Conservation (phyloP, 2,329 filamentous ascomycete genomes). For the Ophiobolus disseminans region DNA sequence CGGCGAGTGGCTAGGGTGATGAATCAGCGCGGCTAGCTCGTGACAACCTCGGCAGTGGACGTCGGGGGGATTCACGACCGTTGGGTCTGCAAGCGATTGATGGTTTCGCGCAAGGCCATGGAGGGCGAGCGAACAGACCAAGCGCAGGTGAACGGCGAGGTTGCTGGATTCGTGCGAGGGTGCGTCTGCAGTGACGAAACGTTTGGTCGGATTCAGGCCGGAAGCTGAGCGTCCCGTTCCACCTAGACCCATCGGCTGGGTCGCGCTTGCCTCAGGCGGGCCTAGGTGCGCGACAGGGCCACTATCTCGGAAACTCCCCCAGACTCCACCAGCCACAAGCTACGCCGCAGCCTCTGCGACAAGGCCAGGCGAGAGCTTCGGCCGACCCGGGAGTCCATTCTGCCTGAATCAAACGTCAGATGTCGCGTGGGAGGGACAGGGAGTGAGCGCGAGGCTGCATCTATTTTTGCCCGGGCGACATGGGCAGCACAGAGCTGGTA, state of each 20-base stretch:
- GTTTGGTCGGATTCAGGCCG: constrained; percentile 10
- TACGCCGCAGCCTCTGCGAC: constrained; percentile 17
- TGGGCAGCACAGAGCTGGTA: constrained; percentile 10
- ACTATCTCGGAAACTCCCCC: constrained; percentile 9
- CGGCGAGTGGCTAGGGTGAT: constrained; percentile 7
- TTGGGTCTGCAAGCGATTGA: constrained; percentile 28
- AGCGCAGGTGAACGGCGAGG: constrained; percentile 30
- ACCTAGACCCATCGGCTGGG: constrained; percentile 19
- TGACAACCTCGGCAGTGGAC: constrained; percentile 10
- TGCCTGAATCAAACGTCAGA: constrained; percentile 8
- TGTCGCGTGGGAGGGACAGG: constrained; percentile 6
- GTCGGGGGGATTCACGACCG: constrained; percentile 24
- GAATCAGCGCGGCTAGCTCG: constrained; percentile 16
- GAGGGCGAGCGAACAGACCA: constrained; percentile 13
- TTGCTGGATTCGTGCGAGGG: constrained; percentile 27
- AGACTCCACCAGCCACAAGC: constrained; percentile 22
- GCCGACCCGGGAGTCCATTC: constrained; percentile 11
- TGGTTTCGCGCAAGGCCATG: constrained; percentile 8
- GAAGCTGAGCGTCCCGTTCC: constrained; percentile 26
- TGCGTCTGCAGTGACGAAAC: constrained; percentile 20
- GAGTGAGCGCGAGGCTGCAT: constrained; percentile 1
- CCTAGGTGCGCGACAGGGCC: constrained; percentile 15
- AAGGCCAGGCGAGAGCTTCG: constrained; percentile 17
- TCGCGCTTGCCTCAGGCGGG: not conserved
- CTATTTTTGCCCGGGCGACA: constrained; percentile 9